Evolutionary conservation across 139 green algal species (phyloP).

Genomic region (Haematococcus lacustris): DNA sequence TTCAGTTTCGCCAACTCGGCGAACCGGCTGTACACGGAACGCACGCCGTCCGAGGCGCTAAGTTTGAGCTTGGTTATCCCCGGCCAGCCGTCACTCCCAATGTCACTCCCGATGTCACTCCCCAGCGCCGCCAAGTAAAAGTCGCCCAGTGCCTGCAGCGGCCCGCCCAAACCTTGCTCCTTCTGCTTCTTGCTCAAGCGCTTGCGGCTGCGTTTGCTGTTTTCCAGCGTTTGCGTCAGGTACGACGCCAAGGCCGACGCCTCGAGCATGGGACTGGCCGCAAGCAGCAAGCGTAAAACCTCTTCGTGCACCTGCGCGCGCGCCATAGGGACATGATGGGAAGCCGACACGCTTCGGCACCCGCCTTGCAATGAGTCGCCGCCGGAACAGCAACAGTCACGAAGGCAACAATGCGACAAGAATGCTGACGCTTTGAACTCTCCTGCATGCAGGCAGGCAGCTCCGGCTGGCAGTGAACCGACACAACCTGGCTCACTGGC

Average conservation of each 20-base stretch:
- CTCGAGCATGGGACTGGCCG: conserved; percentile 32
- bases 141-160: conserved; percentile 14
- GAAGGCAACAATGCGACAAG: background rate
- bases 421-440: background rate
- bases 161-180: too few species aligned
- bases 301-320: conserved; percentile 59
- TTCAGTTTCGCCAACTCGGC: conserved; percentile 19
- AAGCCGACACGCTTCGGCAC: too few species aligned
- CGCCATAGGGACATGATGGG: background rate
- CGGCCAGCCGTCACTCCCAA: conserved; percentile 31
- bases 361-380: too few species aligned
- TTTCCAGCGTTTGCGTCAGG: conserved; percentile 36
- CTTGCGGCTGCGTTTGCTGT: conserved; percentile 33
- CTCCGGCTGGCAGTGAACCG: background rate
- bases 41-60: conserved; percentile 20
- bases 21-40: conserved; percentile 20
- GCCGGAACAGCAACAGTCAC: background rate
- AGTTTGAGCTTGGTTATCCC: conserved; percentile 32
- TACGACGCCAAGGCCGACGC: conserved; percentile 34
- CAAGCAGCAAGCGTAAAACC: conserved; percentile 64
- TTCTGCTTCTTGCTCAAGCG: conserved; percentile 9
- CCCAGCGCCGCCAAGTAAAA: conserved; percentile 25
- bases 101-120: conserved; percentile 23
- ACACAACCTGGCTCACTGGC: background rate
- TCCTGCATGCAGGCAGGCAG: background rate